Evolutionary conservation across 2,329 filamentous ascomycete species (phyloP).

Genomic region (Penicillium sp.): DNA sequence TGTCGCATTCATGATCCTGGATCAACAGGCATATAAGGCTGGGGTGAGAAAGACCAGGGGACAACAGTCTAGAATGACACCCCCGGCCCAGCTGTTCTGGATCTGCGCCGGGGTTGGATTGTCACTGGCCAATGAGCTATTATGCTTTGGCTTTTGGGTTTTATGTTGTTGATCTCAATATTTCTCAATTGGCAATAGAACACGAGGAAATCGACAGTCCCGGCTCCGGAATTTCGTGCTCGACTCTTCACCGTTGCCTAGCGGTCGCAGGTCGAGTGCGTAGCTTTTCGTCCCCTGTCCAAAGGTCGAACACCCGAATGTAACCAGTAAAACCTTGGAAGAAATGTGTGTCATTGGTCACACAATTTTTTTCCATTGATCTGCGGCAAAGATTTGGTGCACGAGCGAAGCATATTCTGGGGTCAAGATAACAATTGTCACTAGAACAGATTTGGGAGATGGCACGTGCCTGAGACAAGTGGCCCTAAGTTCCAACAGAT

Average conservation of each 20-base stretch:
- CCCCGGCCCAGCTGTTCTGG: neutral
- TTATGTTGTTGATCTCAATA: constrained; percentile 5
- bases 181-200: neutral
- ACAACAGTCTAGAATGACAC: constrained; percentile 14
- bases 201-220: constrained; percentile 1
- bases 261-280: neutral
- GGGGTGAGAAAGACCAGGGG: constrained; percentile 13
- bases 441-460: neutral
- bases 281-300: constrained; percentile 8
- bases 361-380: constrained; percentile 6
- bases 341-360: constrained; percentile 11
- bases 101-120: constrained; percentile 4
- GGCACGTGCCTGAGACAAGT: constrained; percentile 21
- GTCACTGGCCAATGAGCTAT: constrained; percentile 11
- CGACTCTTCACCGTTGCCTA: constrained; percentile 8
- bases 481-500: neutral
- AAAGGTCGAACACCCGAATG: constrained; percentile 15
- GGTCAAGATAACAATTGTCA: constrained; percentile 10
- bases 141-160: neutral
- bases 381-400: constrained; percentile 8
- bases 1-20: constrained; percentile 19
- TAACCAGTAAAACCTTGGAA: constrained; percentile 10
- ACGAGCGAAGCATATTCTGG: constrained; percentile 1
- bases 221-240: constrained; percentile 10
- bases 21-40: constrained; percentile 19